Evolutionary conservation across 805 yeast genomes (phyloP), one percentile per base, ranked within the genome.

Genomic region (Yarrowia sp.): DNA sequence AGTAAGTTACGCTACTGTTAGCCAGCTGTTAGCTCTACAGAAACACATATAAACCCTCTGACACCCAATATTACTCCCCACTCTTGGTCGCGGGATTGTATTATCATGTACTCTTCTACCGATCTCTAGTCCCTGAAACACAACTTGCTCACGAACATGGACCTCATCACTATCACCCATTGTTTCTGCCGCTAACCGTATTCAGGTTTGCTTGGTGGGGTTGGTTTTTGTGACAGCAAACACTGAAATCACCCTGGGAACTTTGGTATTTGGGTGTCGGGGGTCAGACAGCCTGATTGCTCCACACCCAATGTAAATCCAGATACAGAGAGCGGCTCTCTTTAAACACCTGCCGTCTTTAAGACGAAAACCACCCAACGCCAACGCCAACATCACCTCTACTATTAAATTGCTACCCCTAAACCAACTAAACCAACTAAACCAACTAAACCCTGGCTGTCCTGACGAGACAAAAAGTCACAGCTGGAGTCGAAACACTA

Each of bases 311-410:
- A 22, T 28, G 48, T 28, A 28, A 44, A 8, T 44, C 48, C 48
- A 14, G 33, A 44, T 43, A 43, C 48, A 44, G 48, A 44, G 48
- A 18, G 47, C 47, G 47, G 47, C 35, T 44, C 48, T 44, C 48
- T 44, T 28, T 44, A 44, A 44, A 44, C 17, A 44, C 48, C 48
- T 43, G 10, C 31, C 28, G 11, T 8, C 15, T 15, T 9, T 3
- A 22, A 43, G 14, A 11, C 32, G 15, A 18, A 31, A 14, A 39
- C 18, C 28, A 3, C n/a, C n/a, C n/a, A 39, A 39, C 42, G 5
- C 22, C 43, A 42, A 42, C 48, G 9, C 17, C 50, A 14, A 44
- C 35, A 33, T 38, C 9, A 17, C 33, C 18, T n/a, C n/a, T n/a
- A n/a, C n/a, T n/a, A 44, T 22, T 22, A 22, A 22, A 22, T 22